Evolutionary conservation across 1,284 basidiomycete genomes (phyloP).

Genomic region (Fomitopsis schrenkii): DNA sequence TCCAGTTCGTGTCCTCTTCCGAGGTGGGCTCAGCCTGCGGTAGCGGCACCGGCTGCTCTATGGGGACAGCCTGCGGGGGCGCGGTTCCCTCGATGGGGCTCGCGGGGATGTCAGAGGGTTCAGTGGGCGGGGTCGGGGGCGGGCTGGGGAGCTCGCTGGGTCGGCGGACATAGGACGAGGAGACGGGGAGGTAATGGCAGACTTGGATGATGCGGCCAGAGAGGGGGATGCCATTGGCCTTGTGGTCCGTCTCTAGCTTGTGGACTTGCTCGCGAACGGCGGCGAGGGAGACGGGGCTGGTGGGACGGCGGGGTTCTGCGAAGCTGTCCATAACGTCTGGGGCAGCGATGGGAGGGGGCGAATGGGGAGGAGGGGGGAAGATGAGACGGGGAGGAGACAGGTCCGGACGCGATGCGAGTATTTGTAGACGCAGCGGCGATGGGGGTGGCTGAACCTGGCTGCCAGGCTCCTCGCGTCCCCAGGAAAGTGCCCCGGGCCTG

Average conservation of each 20-base stretch:
- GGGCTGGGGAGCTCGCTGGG: conserved; percentile 56
- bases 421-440: neutral
- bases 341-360: neutral
- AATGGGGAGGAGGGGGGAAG: neutral
- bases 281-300: conserved; percentile 39
- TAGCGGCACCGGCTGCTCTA: conserved; percentile 15
- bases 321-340: conserved; percentile 41
- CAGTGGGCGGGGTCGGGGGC: conserved; percentile 61
- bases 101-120: conserved; percentile 39
- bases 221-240: conserved; percentile 63
- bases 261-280: conserved; percentile 57
- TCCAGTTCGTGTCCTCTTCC: conserved; percentile 48
- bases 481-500: neutral
- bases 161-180: conserved; percentile 47
- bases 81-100: conserved; percentile 15
- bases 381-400: neutral
- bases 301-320: conserved; percentile 35
- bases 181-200: conserved; percentile 77
- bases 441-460: too few species aligned
- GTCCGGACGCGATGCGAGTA: neutral
- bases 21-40: conserved; percentile 10
- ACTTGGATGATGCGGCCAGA: conserved; percentile 87
- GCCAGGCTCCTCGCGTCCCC: neutral
- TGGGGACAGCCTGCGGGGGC: conserved; percentile 8
- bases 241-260: conserved; percentile 67